phyloP scores from a whole-genome alignment of 2,329 filamentous ascomycete genomes.

The Colletotrichum tofieldiae region DNA sequence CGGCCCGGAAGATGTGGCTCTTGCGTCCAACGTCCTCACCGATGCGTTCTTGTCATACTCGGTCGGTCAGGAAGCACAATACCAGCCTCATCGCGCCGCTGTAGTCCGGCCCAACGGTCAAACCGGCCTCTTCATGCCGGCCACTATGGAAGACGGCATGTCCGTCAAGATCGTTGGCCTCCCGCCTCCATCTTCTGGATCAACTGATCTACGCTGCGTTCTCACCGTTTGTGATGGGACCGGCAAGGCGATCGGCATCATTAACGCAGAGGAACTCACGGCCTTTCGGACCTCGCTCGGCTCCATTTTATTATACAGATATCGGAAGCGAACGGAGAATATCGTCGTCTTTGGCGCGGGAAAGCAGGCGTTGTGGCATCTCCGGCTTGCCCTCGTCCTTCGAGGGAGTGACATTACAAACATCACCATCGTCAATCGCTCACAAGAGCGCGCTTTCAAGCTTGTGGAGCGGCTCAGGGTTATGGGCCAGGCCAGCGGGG shows the following conservation, averaged over 20 bases:
- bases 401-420: conserved; percentile 47
- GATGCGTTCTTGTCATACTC: conserved; percentile 77
- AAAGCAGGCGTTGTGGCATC: conserved; percentile 72
- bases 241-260: conserved; percentile 69
- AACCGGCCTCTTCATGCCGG: conserved; percentile 78
- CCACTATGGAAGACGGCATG: conserved; percentile 70
- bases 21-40: conserved; percentile 71
- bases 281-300: conserved; percentile 78
- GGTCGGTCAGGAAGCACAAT: conserved; percentile 72
- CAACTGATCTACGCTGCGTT: conserved; percentile 62
- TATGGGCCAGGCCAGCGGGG: conserved; percentile 43
- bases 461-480: conserved; percentile 44
- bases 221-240: conserved; percentile 42
- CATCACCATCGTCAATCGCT: conserved; percentile 55
- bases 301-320: conserved; percentile 33
- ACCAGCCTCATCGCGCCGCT: conserved; percentile 74
- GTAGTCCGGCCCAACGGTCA: conserved; percentile 74
- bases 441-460: conserved; percentile 26
- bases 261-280: conserved; percentile 79
- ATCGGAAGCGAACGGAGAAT: conserved; percentile 44
- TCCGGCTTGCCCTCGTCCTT: conserved; percentile 75
- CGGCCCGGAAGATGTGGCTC: conserved; percentile 65
- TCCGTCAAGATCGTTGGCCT: conserved; percentile 75
- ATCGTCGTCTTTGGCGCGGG: conserved; percentile 48
- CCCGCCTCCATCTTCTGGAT: conserved; percentile 42